Percentiles rank a stretch among this genome's conserved stretches.
phyloP scores from a whole-genome alignment of 306 rosid genomes.

The Medicago lupulina region DNA sequence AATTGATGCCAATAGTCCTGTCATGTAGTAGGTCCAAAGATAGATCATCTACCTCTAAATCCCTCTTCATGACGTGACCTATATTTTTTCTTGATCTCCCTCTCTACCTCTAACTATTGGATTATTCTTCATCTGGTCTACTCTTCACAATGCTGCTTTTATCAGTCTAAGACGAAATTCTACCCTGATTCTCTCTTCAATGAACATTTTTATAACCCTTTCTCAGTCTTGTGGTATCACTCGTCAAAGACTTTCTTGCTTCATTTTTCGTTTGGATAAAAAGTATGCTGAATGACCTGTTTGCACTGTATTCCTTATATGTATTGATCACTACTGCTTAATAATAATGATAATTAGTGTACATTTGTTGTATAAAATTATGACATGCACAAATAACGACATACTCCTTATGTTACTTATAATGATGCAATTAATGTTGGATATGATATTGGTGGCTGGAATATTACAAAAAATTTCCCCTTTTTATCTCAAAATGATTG shows the following conservation, averaged over 20 bases:
- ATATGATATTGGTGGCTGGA: constrained; percentile 10
- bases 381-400: not conserved
- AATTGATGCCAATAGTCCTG: too few relatives aligned
- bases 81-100: not conserved
- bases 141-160: not conserved
- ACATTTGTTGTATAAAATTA: constrained; percentile 7
- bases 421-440: constrained; percentile 30
- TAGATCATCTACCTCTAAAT: too few relatives aligned
- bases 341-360: not conserved
- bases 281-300: not conserved
- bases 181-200: not conserved
- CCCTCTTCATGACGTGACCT: too few relatives aligned
- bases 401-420: constrained; percentile 14
- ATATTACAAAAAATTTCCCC: not conserved
- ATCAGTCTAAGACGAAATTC: not conserved
- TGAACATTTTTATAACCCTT: not conserved
- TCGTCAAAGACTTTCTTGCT: constrained; percentile 8
- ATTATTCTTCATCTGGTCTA: not conserved
- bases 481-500: too few relatives aligned
- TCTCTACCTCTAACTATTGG: not conserved
- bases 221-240: not conserved
- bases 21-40: too few relatives aligned
- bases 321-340: not conserved
- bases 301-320: not conserved
- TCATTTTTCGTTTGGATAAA: constrained; percentile 19